Evolutionary conservation across 129 eudicot species (phyloP), one percentile per base, ranked within the genome.

Genomic region (Cynara cardunculus): DNA sequence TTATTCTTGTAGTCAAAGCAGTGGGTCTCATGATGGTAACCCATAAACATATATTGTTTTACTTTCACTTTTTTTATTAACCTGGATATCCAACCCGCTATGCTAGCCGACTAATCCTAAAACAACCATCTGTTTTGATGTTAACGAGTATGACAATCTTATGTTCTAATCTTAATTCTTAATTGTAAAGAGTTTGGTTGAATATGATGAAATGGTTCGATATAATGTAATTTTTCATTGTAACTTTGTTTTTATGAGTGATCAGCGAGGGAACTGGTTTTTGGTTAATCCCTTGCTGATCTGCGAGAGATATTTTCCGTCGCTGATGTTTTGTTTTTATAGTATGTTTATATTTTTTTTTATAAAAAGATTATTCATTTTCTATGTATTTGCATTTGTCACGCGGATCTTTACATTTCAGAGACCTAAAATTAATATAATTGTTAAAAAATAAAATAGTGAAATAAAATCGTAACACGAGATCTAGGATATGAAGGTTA

Each of bases 21-120:
- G 56, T 34, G 75, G 75, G 56, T 35, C 75, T 35, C 75, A 35
- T 72, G 75, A 35, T 72, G 41, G 28, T 72, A 72, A 72, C 56
- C 69, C 26, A 64, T 64, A 64, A 19, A 22, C 28, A 64, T 9
- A 64, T 10, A 2, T 3, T 19, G 69, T 22, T 44, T 39, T 72
- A 35, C 56, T 9, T 64, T 49, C 14, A 69, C 3, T 21, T 71
- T 67, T 67, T 28, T 28, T 28, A 30, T 30, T 30, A 30, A 30
- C 5, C 34, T 30, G 34, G 3, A 30, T 30, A 30, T 30, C 34
- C 34, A 30, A 30, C 3, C 34, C 34, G 34, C 3, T 2, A 30
- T 30, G 34, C 5, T 0, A 30, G 34, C 34, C 34, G 34, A 30
- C 34, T 30, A 30, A 30, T 30, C 5, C 34, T 4, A 30, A 4